phyloP scores from a whole-genome alignment of 768 basidiomycete genomes.

The Tulasnella sp. region DNA sequence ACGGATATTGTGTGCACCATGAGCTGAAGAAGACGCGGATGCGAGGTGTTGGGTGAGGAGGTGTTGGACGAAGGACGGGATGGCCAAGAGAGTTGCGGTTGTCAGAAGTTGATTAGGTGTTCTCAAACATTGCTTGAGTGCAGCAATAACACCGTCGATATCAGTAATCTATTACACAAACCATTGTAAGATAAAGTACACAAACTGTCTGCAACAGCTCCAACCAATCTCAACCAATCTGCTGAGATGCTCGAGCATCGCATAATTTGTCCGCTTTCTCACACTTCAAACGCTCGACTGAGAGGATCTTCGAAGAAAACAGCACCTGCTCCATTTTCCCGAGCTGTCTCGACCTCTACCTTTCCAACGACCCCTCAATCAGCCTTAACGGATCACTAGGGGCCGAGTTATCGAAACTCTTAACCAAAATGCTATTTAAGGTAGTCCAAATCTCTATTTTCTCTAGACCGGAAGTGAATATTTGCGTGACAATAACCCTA shows the following conservation, averaged over 20 bases:
- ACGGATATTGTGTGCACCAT: slow-evolving; percentile 43
- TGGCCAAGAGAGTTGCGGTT: slow-evolving; percentile 56
- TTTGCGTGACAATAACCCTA: too few relatives aligned
- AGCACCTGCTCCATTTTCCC: too few relatives aligned
- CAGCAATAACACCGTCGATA: slow-evolving; percentile 51
- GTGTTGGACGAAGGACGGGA: slow-evolving; percentile 53
- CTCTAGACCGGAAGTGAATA: too few relatives aligned
- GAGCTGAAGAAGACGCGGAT: slow-evolving; percentile 35
- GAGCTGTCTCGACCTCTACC: slow-evolving; percentile 13
- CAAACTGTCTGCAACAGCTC: too few relatives aligned
- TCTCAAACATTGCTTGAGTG: slow-evolving; percentile 62
- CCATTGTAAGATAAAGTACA: slow-evolving; percentile 13
- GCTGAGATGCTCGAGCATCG: background rate
- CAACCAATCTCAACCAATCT: too few relatives aligned
- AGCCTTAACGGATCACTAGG: too few relatives aligned
- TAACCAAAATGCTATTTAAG: too few relatives aligned
- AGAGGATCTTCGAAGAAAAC: too few relatives aligned
- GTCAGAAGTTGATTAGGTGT: slow-evolving; percentile 72
- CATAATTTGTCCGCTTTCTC: slow-evolving; percentile 46
- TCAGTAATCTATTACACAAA: slow-evolving; percentile 49
- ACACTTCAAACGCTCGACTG: too few relatives aligned
- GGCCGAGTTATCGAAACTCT: too few relatives aligned
- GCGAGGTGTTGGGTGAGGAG: slow-evolving; percentile 36
- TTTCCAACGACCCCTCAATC: too few relatives aligned
- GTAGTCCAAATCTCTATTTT: too few relatives aligned